These are phyloP conservation scores for Thelonectria discophora DNA, from an alignment of 2,329 filamentous ascomycete genomes.

Conservation along the genomic window DNA sequence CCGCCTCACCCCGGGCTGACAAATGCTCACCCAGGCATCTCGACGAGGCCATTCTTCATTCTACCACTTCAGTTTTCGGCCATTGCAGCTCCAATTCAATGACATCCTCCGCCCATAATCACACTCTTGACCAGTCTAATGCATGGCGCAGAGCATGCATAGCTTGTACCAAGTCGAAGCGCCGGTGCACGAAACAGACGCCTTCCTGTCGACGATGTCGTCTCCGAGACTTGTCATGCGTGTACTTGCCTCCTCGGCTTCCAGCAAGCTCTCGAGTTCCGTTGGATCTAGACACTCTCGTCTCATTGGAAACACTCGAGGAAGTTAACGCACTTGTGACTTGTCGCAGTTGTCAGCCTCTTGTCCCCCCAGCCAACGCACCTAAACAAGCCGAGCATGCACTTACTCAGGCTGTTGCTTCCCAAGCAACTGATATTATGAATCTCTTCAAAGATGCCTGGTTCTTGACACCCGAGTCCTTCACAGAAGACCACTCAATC, in stretches of 20 bases:
- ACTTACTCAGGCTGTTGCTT: background rate
- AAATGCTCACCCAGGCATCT: background rate
- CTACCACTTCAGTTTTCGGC: background rate
- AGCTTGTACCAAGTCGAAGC: constrained; percentile 48
- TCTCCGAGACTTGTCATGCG: constrained; percentile 38
- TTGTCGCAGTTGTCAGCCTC: background rate
- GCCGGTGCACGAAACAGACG: constrained; percentile 48
- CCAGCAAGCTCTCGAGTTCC: background rate
- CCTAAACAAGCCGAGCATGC: background rate
- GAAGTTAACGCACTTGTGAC: background rate
- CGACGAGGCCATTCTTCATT: background rate
- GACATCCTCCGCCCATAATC: background rate
- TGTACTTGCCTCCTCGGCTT: constrained; percentile 29
- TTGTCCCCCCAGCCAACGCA: background rate
- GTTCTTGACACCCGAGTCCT: background rate
- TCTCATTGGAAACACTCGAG: background rate
- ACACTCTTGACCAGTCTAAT: background rate
- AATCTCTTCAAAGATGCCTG: background rate
- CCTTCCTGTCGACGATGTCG: constrained; percentile 47
- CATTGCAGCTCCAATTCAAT: background rate
- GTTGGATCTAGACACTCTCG: background rate
- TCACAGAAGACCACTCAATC: background rate
- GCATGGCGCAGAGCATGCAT: constrained; percentile 46
- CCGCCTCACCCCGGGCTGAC: background rate
- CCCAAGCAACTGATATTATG: background rate